A percentile compares a stretch with the other conserved stretches of the same genome.
Conservation (phyloP, 805 yeast species). For the Nakazawaea populi region DNA sequence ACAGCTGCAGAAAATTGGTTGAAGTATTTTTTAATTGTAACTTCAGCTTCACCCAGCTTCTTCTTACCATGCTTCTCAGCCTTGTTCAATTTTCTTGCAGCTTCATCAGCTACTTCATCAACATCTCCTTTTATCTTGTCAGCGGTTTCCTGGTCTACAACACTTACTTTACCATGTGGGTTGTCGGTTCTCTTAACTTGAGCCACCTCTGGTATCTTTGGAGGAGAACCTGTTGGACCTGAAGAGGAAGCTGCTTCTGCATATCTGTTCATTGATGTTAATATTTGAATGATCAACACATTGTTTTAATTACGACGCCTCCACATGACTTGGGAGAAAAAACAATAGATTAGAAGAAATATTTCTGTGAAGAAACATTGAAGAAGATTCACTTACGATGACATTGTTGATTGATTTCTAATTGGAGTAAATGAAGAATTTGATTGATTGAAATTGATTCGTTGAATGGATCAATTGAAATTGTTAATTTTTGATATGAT, state of each 20-base stretch:
- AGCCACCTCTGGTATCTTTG: constrained; percentile 25
- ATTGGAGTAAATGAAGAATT: background rate
- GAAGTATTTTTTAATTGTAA: constrained; percentile 15
- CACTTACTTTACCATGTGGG: constrained; percentile 11
- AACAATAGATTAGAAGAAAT: background rate
- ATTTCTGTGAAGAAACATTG: background rate
- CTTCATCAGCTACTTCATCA: constrained; percentile 22
- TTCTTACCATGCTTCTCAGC: constrained; percentile 23
- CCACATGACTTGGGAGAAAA: background rate
- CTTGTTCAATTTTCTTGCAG: constrained; percentile 24
- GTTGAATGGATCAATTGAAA: background rate
- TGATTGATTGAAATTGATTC: background rate
- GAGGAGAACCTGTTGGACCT: constrained; percentile 29
- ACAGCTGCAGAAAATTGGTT: constrained; percentile 15
- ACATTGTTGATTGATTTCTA: background rate
- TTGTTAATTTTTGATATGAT: background rate
- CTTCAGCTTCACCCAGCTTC: constrained; percentile 16
- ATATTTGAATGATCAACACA: too few relatives aligned
- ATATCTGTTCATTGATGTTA: constrained; percentile 15
- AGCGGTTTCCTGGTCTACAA: constrained; percentile 7
- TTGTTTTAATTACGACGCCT: background rate
- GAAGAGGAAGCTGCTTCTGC: constrained; percentile 37
- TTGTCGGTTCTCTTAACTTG: constrained; percentile 17
- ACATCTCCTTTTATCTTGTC: constrained; percentile 13
- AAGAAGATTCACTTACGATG: background rate